A percentile compares a stretch with the other conserved stretches of the same genome.
These are phyloP conservation scores for Populus ilicifolia DNA, from an alignment of 345 rosid genomes.

Conservation along the genomic window DNA sequence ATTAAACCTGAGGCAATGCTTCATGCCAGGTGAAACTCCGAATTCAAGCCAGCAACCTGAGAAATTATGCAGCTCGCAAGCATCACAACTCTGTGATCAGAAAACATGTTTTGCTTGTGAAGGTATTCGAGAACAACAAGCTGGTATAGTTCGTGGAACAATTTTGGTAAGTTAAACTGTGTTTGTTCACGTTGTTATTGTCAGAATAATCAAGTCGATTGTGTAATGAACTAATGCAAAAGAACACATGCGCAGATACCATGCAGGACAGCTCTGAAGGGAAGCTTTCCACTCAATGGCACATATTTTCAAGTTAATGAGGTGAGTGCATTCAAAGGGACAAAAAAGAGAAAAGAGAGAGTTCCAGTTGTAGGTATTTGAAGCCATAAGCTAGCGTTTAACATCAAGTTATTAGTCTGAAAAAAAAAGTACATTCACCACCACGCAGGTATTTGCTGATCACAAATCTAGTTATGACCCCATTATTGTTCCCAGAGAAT, in stretches of 20 bases:
- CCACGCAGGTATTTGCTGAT: conserved; percentile 66
- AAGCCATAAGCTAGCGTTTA: neutral
- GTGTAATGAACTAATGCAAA: neutral
- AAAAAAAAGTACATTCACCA: neutral
- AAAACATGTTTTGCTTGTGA: conserved; percentile 40
- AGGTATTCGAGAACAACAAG: conserved; percentile 18
- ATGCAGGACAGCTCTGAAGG: conserved; percentile 51
- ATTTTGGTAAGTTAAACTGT: conserved; percentile 43
- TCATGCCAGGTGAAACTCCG: conserved; percentile 44
- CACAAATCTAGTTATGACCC: conserved; percentile 47
- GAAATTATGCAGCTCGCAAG: conserved; percentile 31
- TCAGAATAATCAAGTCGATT: neutral
- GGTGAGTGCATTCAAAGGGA: conserved; percentile 22
- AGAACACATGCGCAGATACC: conserved; percentile 47
- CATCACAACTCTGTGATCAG: conserved; percentile 23
- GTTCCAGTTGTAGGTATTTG: neutral
- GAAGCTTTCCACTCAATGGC: conserved; percentile 66
- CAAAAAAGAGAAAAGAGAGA: neutral
- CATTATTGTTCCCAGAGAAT: conserved; percentile 29
- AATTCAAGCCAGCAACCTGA: conserved; percentile 26
- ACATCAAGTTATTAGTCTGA: neutral
- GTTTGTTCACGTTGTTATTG: neutral
- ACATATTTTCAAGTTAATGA: conserved; percentile 77
- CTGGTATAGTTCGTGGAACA: conserved; percentile 45
- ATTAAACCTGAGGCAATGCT: neutral